Evolutionary conservation across 176 grass and related monocot genomes (phyloP).

Genomic region (Paspalum notatum): DNA sequence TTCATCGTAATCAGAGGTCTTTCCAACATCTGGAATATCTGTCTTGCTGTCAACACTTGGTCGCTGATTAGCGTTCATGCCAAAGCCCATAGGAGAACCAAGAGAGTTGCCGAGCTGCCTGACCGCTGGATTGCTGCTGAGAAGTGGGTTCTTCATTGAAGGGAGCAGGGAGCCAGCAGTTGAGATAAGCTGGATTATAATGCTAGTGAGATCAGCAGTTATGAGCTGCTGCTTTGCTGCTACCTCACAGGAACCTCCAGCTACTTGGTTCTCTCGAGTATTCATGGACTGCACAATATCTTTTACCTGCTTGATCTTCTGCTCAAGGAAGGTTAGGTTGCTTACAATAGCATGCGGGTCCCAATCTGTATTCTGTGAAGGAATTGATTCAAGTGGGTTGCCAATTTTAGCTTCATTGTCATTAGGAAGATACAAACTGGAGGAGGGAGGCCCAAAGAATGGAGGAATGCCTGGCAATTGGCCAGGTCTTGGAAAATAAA

Average conservation of each 20-base stretch:
- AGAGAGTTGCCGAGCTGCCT: conserved; percentile 55
- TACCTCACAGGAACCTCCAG: conserved; percentile 46
- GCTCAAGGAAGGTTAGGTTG: conserved; percentile 84
- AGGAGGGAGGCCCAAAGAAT: conserved; percentile 47
- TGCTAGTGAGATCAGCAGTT: conserved; percentile 80
- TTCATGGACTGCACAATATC: conserved; percentile 70
- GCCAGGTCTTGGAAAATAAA: conserved; percentile 46
- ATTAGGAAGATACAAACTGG: conserved; percentile 55
- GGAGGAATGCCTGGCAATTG: conserved; percentile 61
- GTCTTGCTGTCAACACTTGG: conserved; percentile 37
- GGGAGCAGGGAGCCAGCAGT: conserved; percentile 85
- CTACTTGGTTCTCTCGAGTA: conserved; percentile 53
- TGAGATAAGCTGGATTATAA: conserved; percentile 90
- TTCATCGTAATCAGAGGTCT: conserved; percentile 58
- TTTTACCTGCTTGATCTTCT: conserved; percentile 92
- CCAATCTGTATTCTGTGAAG: conserved; percentile 61
- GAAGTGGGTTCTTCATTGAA: conserved; percentile 73
- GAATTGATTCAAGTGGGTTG: conserved; percentile 56
- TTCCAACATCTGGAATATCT: conserved; percentile 41
- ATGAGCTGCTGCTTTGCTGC: conserved; percentile 78
- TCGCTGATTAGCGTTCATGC: conserved; percentile 47
- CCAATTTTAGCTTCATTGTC: conserved; percentile 49
- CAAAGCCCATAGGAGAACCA: conserved; percentile 51
- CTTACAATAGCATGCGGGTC: conserved; percentile 69
- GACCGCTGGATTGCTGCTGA: conserved; percentile 65